These are phyloP conservation scores for Marasmius sp. DNA, from an alignment of 1,284 basidiomycete species.

Conservation along the genomic window DNA sequence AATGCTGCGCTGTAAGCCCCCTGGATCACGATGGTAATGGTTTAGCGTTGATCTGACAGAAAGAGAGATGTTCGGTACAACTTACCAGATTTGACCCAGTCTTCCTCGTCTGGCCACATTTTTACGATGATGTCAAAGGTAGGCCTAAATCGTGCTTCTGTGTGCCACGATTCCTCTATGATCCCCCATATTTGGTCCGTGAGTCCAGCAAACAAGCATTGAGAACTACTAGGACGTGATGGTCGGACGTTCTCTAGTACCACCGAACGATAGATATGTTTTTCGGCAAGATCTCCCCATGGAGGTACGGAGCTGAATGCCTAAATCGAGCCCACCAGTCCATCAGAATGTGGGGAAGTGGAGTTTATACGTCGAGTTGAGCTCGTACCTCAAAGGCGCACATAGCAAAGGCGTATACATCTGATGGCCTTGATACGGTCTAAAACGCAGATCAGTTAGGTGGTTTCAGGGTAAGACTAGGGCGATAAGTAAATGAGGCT, in stretches of 20 bases:
- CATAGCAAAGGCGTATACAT: slow-evolving; percentile 27
- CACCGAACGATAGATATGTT: slow-evolving; percentile 25
- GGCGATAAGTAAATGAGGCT: background rate
- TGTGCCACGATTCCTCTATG: slow-evolving; percentile 26
- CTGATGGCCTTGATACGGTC: slow-evolving; percentile 21
- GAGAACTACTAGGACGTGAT: slow-evolving; percentile 21
- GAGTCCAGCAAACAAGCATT: slow-evolving; percentile 10
- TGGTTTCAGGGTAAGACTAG: background rate
- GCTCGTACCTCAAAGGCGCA: slow-evolving; percentile 20
- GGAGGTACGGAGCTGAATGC: slow-evolving; percentile 22
- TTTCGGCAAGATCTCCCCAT: slow-evolving; percentile 24
- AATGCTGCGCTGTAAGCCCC: background rate
- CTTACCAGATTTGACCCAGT: background rate
- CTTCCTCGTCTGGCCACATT: slow-evolving; percentile 2
- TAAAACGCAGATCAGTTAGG: background rate
- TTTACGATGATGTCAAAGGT: slow-evolving; percentile 19
- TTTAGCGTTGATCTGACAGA: background rate
- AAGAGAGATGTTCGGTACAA: background rate
- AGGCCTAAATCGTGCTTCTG: slow-evolving; percentile 19
- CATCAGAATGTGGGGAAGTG: too few relatives aligned
- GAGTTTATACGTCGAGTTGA: background rate
- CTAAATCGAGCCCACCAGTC: slow-evolving; percentile 3
- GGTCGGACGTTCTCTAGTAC: slow-evolving; percentile 22
- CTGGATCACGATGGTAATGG: background rate
- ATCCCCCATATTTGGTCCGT: slow-evolving; percentile 23